phyloP scores from a whole-genome alignment of 129 eudicot species.

The sunflower (Helianthus annuus) region HanXRQr2.0-SUNRISE NC_035444.2:10427169-10427668 shows the following conservation, averaged over 20 bases:
- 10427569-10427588: conserved; percentile 4
- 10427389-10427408: conserved; percentile 14
- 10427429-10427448: conserved; percentile 27
- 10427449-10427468: conserved; percentile 7
- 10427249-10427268: neutral
- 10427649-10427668: too few relatives aligned
- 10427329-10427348: conserved; percentile 5
- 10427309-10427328: conserved; percentile 17
- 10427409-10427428: conserved; percentile 15
- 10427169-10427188: neutral
- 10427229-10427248: neutral
- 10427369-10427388: conserved; percentile 2
- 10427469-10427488: conserved; percentile 24
- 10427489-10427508: conserved; percentile 17
- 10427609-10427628: too few relatives aligned
- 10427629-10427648: too few relatives aligned
- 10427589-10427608: neutral
- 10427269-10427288: conserved; percentile 8
- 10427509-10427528: conserved; percentile 17
- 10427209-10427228: conserved; percentile 8
- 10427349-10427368: neutral
- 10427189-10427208: conserved; percentile 8
- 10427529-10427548: conserved; percentile 20
- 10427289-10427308: neutral
- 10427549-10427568: conserved; percentile 6